Conservation (phyloP, 192 early-diverging fungal species). For the Backusella australiensis region DNA sequence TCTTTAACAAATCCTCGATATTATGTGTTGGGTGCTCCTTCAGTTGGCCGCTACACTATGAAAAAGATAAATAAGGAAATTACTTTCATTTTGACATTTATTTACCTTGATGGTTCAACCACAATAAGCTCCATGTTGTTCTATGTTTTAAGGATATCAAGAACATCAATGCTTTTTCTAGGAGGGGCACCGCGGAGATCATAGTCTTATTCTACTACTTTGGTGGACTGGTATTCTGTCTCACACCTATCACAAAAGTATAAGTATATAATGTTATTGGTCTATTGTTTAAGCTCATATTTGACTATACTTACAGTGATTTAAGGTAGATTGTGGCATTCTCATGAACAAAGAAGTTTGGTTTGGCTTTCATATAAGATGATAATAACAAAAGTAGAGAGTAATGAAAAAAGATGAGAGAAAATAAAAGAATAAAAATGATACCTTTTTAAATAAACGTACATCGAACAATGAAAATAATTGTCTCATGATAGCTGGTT, state of each 20-base stretch:
- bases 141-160: neutral
- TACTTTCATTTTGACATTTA: slow-evolving; percentile 3
- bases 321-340: no score
- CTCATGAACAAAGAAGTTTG: no score
- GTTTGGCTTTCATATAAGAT: no score
- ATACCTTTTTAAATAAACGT: no score
- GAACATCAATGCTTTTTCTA: slow-evolving; percentile 3
- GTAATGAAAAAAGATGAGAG: no score
- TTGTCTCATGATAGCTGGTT: no score
- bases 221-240: neutral
- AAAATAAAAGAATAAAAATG: no score
- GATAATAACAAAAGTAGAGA: no score
- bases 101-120: slow-evolving; percentile 6
- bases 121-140: slow-evolving; percentile 16
- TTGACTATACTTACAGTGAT: no score
- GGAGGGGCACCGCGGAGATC: neutral
- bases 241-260: neutral
- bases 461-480: no score
- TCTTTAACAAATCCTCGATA: slow-evolving; percentile 11
- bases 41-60: slow-evolving; percentile 6
- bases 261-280: no score
- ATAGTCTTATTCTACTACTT: neutral
- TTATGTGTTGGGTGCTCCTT: slow-evolving; percentile 14
- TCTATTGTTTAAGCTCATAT: no score
- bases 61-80: neutral